Evolutionary conservation across 2,329 filamentous ascomycete genomes (phyloP).

Genomic region (Scedosporium boydii): DNA sequence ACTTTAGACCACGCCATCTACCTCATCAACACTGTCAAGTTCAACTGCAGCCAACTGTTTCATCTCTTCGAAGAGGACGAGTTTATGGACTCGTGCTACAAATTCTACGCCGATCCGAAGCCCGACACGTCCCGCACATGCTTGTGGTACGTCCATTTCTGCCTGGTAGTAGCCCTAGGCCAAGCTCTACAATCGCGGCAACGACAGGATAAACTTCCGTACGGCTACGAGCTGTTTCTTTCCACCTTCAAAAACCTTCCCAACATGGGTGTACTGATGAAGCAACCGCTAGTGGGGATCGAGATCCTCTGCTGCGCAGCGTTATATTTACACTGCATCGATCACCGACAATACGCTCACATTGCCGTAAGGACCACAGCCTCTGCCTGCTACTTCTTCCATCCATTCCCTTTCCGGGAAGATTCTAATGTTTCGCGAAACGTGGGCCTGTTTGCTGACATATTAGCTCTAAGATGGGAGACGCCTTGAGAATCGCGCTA

Average conservation of each 20-base stretch:
- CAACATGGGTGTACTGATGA: constrained; percentile 26
- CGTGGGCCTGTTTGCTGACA: too few relatives aligned
- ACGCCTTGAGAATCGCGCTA: constrained; percentile 39
- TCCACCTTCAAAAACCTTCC: constrained; percentile 34
- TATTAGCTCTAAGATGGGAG: constrained; percentile 31
- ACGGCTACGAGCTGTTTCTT: constrained; percentile 36
- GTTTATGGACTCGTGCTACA: constrained; percentile 29
- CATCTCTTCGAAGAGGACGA: constrained; percentile 43
- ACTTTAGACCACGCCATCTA: constrained; percentile 41
- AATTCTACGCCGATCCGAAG: constrained; percentile 18
- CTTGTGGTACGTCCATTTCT: constrained; percentile 43
- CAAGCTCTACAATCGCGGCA: constrained; percentile 39
- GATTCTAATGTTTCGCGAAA: too few relatives aligned
- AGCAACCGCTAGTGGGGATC: constrained; percentile 32
- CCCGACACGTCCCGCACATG: constrained; percentile 11
- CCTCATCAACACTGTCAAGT: constrained; percentile 46
- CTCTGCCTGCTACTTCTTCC: background rate
- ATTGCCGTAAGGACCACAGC: constrained; percentile 27
- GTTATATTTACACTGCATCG: constrained; percentile 41
- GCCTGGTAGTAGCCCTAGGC: constrained; percentile 44
- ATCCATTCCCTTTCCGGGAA: too few relatives aligned
- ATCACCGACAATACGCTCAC: constrained; percentile 35
- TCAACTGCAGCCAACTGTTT: constrained; percentile 43
- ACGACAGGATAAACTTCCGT: constrained; percentile 25
- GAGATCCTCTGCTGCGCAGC: constrained; percentile 43